Evolutionary conservation across 176 grass and related monocot species (phyloP).

Genomic region (Juncus inflexus): DNA sequence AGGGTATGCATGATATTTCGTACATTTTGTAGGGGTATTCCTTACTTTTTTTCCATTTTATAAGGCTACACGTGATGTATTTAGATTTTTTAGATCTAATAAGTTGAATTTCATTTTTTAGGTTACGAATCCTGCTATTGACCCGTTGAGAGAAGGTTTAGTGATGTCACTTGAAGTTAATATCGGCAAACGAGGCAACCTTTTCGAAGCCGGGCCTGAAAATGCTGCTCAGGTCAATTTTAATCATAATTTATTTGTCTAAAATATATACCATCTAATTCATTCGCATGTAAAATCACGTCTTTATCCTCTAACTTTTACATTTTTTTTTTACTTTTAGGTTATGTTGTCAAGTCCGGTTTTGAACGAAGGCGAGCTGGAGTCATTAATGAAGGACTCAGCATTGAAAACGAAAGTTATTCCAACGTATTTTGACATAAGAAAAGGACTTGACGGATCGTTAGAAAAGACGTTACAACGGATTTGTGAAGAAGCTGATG

Average conservation of each 20-base stretch:
- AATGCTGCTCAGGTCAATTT: constrained; percentile 91
- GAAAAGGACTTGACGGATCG: constrained; percentile 93
- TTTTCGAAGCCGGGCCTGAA: constrained; percentile 89
- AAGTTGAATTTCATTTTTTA: constrained; percentile 57
- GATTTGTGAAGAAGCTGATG: constrained; percentile 93
- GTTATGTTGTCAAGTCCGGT: constrained; percentile 90
- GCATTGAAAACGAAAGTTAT: constrained; percentile 76
- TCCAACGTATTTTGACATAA: constrained; percentile 83
- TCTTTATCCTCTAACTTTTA: constrained; percentile 17
- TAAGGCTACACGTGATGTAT: too few species aligned
- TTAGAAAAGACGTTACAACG: constrained; percentile 58
- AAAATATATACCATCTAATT: not conserved
- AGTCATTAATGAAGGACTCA: constrained; percentile 69
- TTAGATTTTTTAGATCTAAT: too few species aligned
- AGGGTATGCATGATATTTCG: too few species aligned
- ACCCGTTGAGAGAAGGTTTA: constrained; percentile 97
- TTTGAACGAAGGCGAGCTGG: constrained; percentile 95
- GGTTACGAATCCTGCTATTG: constrained; percentile 99
- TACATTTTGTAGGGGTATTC: too few species aligned
- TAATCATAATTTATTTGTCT: not conserved
- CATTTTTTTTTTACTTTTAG: constrained; percentile 38
- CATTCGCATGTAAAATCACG: constrained; percentile 7
- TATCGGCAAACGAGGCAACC: constrained; percentile 91
- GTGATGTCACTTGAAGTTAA: constrained; percentile 99
- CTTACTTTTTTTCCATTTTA: too few species aligned